phyloP scores from a whole-genome alignment of 1,139 yeast genomes.

The Yamadazyma triangularis region DNA sequence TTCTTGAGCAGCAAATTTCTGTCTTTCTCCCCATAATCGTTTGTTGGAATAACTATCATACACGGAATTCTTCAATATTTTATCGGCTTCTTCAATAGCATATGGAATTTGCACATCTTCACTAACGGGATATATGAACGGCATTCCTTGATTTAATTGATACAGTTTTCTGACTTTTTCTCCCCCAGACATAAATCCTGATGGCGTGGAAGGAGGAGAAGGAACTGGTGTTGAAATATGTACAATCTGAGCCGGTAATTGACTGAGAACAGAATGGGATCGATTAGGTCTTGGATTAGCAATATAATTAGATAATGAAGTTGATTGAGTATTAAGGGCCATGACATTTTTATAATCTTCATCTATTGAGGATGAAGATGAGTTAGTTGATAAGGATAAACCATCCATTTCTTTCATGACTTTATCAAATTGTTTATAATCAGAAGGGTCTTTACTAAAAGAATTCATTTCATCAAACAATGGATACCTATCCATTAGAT shows the following conservation, averaged over 20 bases:
- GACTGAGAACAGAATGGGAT: conserved; percentile 50
- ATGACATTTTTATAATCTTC: conserved; percentile 30
- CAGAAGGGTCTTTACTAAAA: conserved; percentile 11
- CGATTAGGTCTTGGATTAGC: conserved; percentile 56
- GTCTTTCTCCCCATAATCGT: conserved; percentile 71
- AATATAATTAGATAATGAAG: conserved; percentile 53
- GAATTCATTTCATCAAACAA: conserved; percentile 33
- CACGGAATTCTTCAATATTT: conserved; percentile 56
- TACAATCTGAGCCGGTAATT: conserved; percentile 58
- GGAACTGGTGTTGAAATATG: conserved; percentile 91
- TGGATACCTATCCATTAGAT: conserved; percentile 72
- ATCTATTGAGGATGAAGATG: conserved; percentile 12
- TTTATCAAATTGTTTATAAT: conserved; percentile 15
- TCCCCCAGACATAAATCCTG: conserved; percentile 51
- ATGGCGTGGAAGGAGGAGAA: conserved; percentile 72
- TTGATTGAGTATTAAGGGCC: conserved; percentile 42
- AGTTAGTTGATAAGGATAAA: neutral
- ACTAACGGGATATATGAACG: conserved; percentile 64
- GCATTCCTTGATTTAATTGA: conserved; percentile 76
- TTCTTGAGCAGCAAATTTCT: conserved; percentile 68
- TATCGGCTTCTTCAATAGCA: conserved; percentile 73
- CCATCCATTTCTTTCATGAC: conserved; percentile 9
- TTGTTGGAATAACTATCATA: conserved; percentile 61
- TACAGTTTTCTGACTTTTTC: conserved; percentile 68
- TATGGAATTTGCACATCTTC: conserved; percentile 48